Evolutionary conservation across 2,329 filamentous ascomycete species (phyloP), one percentile per base, ranked within the genome.

Genomic region (Neobulgaria alba): DNA sequence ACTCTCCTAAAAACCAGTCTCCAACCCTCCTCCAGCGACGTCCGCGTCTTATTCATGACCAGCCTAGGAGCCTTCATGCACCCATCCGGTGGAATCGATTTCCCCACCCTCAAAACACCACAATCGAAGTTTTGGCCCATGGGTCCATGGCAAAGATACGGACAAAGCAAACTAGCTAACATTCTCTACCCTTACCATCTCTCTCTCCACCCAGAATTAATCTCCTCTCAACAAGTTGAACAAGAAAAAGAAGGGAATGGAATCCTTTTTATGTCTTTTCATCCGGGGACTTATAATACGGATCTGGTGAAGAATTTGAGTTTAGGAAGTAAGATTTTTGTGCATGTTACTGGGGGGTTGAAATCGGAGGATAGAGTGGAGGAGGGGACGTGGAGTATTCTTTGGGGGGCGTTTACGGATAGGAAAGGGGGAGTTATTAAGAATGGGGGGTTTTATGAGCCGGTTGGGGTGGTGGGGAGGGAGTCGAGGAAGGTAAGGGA

Each of bases 101-200:
- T 65, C 30, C 45, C 53, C 10, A 49, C 55, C 12, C 42, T 59
- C 29, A 46, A 45, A 15, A 43, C 45, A 3, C 26, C 33, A 5
- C 34, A 37, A 15, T 30, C 10, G 5, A 32, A 29, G 12, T 37
- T 45, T 10, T 10, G 18, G 16, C 10, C 48, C 10, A 20, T 56
- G 42, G 60, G 61, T n/a, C 46, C 55, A 7, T 64, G 61, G 56
- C 43, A 45, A 4, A 56, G 62, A 10, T 68, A 67, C 46, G 68
- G 64, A 0, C 65, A 69, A 46, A 63, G 60, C 34, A 73, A 73
- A 48, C 54, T 72, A 2, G 70, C 71, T 0, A 67, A 70, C 44
- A 49, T 71, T 3, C 55, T 70, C 2, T 68, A 64, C 49, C 57
- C 64, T 3, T 51, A 55, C 7, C 60, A 66, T 36, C 50, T 73